Evolutionary conservation across 305 asterid genomes (phyloP).

Genomic region (Solanum hybrid): DNA sequence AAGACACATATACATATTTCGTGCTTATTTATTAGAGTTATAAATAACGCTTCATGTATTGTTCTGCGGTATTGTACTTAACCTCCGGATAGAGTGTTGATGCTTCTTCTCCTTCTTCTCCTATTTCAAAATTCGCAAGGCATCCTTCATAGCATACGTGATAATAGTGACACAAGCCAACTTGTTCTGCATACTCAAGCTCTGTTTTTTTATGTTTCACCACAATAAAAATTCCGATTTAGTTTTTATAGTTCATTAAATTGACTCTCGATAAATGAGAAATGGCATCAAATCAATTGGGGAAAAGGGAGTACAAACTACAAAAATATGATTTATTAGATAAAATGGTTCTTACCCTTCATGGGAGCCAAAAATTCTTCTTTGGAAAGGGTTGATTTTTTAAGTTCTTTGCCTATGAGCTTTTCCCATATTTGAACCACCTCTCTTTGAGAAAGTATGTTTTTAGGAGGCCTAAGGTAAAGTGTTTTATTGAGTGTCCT

Average conservation of each 20-base stretch:
- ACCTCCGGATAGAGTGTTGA: constrained; percentile 32
- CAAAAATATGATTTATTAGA: neutral
- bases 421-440: neutral
- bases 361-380: constrained; percentile 34
- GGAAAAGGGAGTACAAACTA: neutral
- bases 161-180: constrained; percentile 36
- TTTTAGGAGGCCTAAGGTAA: constrained; percentile 37
- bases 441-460: neutral
- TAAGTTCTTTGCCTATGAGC: neutral
- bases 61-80: constrained; percentile 22
- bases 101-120: constrained; percentile 3
- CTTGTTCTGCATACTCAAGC: constrained; percentile 32
- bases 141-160: constrained; percentile 36
- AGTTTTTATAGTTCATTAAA: neutral
- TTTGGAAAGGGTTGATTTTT: neutral
- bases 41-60: constrained; percentile 34
- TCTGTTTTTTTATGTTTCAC: neutral
- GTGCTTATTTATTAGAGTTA: neutral
- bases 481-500: constrained; percentile 44
- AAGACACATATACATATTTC: neutral
- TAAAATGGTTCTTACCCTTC: constrained; percentile 22
- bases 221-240: no score
- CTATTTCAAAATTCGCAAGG: constrained; percentile 37
- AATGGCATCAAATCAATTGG: neutral
- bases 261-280: neutral